phyloP scores from a whole-genome alignment of 1,284 basidiomycete species.

The Moesziomyces globuligerus region DNA sequence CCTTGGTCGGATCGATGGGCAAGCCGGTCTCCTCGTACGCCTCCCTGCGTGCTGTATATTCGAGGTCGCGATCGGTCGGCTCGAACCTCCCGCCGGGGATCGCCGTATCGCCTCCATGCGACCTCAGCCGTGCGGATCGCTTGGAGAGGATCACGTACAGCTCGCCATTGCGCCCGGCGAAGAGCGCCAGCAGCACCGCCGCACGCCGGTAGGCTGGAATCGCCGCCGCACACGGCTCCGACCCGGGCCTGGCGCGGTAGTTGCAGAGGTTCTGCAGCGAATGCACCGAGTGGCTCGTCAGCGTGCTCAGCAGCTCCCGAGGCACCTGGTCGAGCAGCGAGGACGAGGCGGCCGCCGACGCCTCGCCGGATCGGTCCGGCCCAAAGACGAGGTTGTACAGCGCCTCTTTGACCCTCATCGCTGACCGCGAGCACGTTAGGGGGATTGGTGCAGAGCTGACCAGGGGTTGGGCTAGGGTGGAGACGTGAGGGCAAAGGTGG shows the following conservation, averaged over 20 bases:
- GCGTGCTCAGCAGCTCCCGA: slow-evolving; percentile 9
- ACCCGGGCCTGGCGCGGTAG: slow-evolving; percentile 24
- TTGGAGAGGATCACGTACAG: slow-evolving; percentile 62
- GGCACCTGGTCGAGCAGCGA: slow-evolving; percentile 10
- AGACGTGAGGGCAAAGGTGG: too few relatives aligned
- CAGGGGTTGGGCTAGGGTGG: neutral
- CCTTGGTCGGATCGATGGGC: slow-evolving; percentile 35
- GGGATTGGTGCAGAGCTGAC: neutral
- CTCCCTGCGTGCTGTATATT: slow-evolving; percentile 60
- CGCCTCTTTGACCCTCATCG: slow-evolving; percentile 34
- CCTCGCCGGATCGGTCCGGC: slow-evolving; percentile 7
- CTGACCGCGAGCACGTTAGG: neutral
- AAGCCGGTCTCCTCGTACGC: slow-evolving; percentile 65
- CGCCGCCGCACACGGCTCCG: slow-evolving; percentile 50
- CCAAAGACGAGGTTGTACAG: slow-evolving; percentile 39
- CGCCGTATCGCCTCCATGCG: slow-evolving; percentile 63
- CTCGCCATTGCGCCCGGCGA: slow-evolving; percentile 55
- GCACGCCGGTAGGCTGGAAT: slow-evolving; percentile 63
- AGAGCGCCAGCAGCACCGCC: slow-evolving; percentile 59
- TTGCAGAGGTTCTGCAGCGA: slow-evolving; percentile 42
- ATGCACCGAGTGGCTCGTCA: slow-evolving; percentile 33
- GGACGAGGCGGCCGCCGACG: slow-evolving; percentile 3
- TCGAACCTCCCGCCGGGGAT: slow-evolving; percentile 64
- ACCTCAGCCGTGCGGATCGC: slow-evolving; percentile 41
- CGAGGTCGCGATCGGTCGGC: slow-evolving; percentile 51